phyloP scores from a whole-genome alignment of 2,329 filamentous ascomycete species.

The Karstenula rhodostoma region DNA sequence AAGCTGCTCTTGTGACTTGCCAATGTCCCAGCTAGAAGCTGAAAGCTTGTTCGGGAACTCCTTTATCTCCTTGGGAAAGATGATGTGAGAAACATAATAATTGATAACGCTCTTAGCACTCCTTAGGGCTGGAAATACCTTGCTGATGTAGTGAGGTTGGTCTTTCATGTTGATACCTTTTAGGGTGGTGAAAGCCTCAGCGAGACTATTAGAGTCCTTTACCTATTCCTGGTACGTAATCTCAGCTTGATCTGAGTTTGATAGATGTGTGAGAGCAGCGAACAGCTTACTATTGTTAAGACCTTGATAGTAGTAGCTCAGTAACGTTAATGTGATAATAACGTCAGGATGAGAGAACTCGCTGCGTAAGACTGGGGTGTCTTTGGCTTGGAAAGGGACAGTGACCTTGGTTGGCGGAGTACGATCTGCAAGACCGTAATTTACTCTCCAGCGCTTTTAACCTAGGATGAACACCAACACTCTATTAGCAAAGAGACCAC shows the following conservation, averaged over 20 bases:
- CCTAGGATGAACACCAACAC: slow-evolving; percentile 63
- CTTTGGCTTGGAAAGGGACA: slow-evolving; percentile 73
- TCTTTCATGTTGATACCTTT: slow-evolving; percentile 55
- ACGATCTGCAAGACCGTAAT: slow-evolving; percentile 65
- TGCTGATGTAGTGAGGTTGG: slow-evolving; percentile 52
- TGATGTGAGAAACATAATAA: slow-evolving; percentile 66
- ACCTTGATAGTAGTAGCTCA: slow-evolving; percentile 73
- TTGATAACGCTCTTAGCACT: slow-evolving; percentile 65
- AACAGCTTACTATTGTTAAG: slow-evolving; percentile 61
- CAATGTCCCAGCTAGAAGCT: slow-evolving; percentile 73
- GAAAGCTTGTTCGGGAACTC: slow-evolving; percentile 71
- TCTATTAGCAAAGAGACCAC: slow-evolving; percentile 64
- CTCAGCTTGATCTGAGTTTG: slow-evolving; percentile 60
- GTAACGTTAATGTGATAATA: slow-evolving; percentile 68
- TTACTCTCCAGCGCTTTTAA: slow-evolving; percentile 69
- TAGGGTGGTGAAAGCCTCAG: slow-evolving; percentile 50
- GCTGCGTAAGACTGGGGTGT: slow-evolving; percentile 66
- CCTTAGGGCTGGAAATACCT: slow-evolving; percentile 63
- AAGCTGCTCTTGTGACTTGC: slow-evolving; percentile 54
- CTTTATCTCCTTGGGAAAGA: slow-evolving; percentile 69
- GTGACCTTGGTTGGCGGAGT: slow-evolving; percentile 60
- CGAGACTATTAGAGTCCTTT: slow-evolving; percentile 31
- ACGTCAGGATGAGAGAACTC: slow-evolving; percentile 76
- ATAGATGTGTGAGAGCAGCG: slow-evolving; percentile 56
- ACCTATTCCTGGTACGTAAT: slow-evolving; percentile 63